phyloP scores from a whole-genome alignment of 768 basidiomycete species.

The Hygrocybe coccinea region DNA sequence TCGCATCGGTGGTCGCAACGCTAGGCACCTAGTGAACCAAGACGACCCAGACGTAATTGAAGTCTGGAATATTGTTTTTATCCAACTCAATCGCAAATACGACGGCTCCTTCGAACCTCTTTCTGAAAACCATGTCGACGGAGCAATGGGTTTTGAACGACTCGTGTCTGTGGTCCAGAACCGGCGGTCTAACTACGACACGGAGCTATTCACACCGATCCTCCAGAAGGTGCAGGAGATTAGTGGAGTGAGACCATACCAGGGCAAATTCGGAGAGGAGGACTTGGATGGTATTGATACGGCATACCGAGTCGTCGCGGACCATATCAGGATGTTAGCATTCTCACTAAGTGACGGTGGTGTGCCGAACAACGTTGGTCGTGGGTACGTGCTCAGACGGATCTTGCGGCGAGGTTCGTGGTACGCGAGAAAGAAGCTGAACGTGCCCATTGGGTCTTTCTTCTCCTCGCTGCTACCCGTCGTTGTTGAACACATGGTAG shows the following conservation, averaged over 20 bases:
- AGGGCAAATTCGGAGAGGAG: slow-evolving; percentile 89
- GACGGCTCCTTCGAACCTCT: slow-evolving; percentile 75
- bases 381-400: slow-evolving; percentile 94
- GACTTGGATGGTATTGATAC: slow-evolving; percentile 94
- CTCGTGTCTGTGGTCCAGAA: slow-evolving; percentile 91
- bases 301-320: slow-evolving; percentile 94
- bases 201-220: slow-evolving; percentile 88
- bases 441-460: slow-evolving; percentile 87
- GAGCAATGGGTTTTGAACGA: slow-evolving; percentile 96
- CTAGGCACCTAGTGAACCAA: slow-evolving; percentile 85
- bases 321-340: slow-evolving; percentile 92
- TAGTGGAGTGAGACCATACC: slow-evolving; percentile 82
- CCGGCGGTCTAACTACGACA: slow-evolving; percentile 94
- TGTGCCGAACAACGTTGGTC: slow-evolving; percentile 90
- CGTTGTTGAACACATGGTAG: slow-evolving; percentile 83
- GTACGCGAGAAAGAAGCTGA: slow-evolving; percentile 92
- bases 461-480: slow-evolving; percentile 90
- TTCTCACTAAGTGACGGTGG: slow-evolving; percentile 97
- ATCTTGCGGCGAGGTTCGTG: slow-evolving; percentile 90
- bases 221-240: slow-evolving; percentile 84
- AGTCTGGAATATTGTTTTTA: slow-evolving; percentile 99
- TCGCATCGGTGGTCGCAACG: slow-evolving; percentile 93
- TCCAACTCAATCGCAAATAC: slow-evolving; percentile 94
- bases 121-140: slow-evolving; percentile 94
- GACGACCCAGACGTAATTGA: slow-evolving; percentile 97